Percentiles rank a stretch among this genome's conserved stretches.
Evolutionary conservation across 495 filamentous ascomycete genomes (phyloP).

Genomic region (Penicillium soppii): DNA sequence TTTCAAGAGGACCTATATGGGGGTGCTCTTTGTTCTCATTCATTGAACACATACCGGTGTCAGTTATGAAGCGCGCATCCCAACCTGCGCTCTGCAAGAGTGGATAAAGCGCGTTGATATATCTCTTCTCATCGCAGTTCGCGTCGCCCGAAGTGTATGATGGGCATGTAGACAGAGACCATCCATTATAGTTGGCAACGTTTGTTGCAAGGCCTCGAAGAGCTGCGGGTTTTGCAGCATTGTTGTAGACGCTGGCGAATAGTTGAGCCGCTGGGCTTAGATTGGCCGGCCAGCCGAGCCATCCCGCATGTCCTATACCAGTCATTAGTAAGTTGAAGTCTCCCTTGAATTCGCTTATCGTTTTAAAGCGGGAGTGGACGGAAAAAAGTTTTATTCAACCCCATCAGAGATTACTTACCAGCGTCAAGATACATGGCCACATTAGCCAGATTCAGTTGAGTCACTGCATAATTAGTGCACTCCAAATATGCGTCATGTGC

Average conservation of each 20-base stretch:
- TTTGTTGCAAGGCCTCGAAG: slow-evolving; percentile 77
- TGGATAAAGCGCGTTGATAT: slow-evolving; percentile 65
- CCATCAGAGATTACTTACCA: slow-evolving; percentile 34
- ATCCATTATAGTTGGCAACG: slow-evolving; percentile 76
- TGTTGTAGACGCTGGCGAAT: slow-evolving; percentile 65
- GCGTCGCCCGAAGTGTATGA: slow-evolving; percentile 42
- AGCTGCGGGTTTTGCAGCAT: slow-evolving; percentile 60
- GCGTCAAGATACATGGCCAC: slow-evolving; percentile 84
- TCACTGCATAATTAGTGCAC: slow-evolving; percentile 70
- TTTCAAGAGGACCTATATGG: too few relatives aligned
- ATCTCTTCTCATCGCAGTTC: slow-evolving; percentile 69
- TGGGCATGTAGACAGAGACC: slow-evolving; percentile 43
- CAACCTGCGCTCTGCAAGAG: slow-evolving; percentile 61
- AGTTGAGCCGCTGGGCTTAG: slow-evolving; percentile 68
- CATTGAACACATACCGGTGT: slow-evolving; percentile 43
- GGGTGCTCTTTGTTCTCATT: too few relatives aligned
- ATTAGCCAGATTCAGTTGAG: slow-evolving; percentile 70
- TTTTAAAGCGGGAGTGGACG: neutral
- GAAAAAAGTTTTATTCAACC: neutral
- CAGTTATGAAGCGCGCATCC: slow-evolving; percentile 72
- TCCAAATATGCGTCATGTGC: slow-evolving; percentile 64
- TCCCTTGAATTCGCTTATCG: too few relatives aligned
- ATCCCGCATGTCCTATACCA: slow-evolving; percentile 53
- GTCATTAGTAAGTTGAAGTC: neutral
- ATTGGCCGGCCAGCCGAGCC: slow-evolving; percentile 83